phyloP scores from a whole-genome alignment of 176 grass and related monocot species.

The Carex myosuroides region DNA sequence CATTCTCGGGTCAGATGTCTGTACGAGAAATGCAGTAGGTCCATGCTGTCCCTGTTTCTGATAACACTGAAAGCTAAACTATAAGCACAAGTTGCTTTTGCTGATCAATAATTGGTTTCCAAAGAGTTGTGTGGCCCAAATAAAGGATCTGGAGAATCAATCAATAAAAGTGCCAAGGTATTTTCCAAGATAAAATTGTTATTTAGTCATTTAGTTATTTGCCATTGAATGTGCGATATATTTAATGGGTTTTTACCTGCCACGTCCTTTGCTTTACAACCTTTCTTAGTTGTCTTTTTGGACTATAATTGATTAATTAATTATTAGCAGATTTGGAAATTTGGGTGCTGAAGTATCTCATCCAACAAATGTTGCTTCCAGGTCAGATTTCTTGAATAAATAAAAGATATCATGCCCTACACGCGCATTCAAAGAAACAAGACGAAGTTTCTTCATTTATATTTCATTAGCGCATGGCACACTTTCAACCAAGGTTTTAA shows the following conservation, averaged over 20 bases:
- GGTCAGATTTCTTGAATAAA: background rate
- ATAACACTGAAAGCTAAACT: background rate
- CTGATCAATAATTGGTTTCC: conserved; percentile 4
- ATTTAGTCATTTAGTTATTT: background rate
- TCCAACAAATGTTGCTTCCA: conserved; percentile 12
- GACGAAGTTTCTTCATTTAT: no score
- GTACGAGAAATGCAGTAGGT: background rate
- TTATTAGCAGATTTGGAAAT: background rate
- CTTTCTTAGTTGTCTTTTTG: background rate
- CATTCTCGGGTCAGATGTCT: no score
- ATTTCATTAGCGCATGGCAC: no score
- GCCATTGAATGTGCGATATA: background rate
- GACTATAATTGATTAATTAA: background rate
- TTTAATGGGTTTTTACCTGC: background rate
- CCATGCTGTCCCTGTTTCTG: background rate
- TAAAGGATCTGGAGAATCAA: conserved; percentile 2
- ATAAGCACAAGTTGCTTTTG: background rate
- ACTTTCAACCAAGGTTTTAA: no score
- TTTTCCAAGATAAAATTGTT: background rate
- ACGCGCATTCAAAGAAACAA: no score
- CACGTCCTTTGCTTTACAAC: background rate
- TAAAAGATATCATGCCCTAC: background rate
- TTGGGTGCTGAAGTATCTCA: conserved; percentile 1
- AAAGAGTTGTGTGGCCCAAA: conserved; percentile 4
- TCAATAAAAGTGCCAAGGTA: background rate